Conservation (phyloP, 352 stramenopile genomes). For the Globisporangium abappressorium region DNA sequence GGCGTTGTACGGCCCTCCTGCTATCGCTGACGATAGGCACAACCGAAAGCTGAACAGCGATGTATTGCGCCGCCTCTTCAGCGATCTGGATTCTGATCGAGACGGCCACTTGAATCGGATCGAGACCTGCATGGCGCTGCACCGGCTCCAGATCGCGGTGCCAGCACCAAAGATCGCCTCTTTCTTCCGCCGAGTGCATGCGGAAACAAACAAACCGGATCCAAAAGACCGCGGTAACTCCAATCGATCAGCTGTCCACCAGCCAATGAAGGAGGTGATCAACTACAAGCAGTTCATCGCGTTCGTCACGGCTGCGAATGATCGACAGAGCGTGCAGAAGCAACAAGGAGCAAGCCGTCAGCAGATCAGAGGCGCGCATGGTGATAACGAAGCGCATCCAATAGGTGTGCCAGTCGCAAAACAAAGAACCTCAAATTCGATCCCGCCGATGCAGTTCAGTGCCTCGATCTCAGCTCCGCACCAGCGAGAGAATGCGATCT, state of each 20-base stretch:
- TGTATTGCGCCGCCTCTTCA: constrained; percentile 76
- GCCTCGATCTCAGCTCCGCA: background rate
- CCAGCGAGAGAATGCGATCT: background rate
- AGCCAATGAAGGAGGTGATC: constrained; percentile 59
- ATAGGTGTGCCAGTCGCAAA: background rate
- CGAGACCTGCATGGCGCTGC: constrained; percentile 67
- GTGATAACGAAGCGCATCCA: background rate
- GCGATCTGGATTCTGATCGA: constrained; percentile 60
- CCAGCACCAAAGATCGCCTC: constrained; percentile 50
- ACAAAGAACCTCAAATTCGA: background rate
- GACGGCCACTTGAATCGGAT: constrained; percentile 72
- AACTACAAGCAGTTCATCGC: constrained; percentile 77
- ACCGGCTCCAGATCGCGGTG: constrained; percentile 65
- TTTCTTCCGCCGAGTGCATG: constrained; percentile 65
- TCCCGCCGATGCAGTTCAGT: background rate
- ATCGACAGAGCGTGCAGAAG: constrained; percentile 20
- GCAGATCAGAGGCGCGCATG: background rate
- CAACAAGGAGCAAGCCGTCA: constrained; percentile 15
- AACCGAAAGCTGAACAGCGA: constrained; percentile 35
- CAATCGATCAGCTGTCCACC: constrained; percentile 10
- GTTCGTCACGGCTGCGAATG: constrained; percentile 57
- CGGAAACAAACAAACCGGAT: background rate
- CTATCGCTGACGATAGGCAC: constrained; percentile 1
- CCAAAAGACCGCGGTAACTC: constrained; percentile 4
- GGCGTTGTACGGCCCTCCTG: constrained; percentile 51